Evolutionary conservation across 768 basidiomycete species (phyloP), one percentile per base, ranked within the genome.

Genomic region (Exsudoporus frostii): DNA sequence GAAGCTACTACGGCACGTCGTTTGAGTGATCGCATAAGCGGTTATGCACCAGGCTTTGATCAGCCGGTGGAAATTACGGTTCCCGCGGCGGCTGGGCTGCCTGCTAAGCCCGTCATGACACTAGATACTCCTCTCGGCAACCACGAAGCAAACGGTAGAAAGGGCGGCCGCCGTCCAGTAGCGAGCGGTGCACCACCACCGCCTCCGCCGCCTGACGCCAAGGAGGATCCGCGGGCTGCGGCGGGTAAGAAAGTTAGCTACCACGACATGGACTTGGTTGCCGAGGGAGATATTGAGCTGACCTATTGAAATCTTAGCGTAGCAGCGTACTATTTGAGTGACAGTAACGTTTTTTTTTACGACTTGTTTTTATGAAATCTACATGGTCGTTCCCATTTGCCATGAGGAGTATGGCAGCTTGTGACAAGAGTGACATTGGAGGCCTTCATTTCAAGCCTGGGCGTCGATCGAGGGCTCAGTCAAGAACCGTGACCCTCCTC

Each of bases 221-320:
- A 90, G 72, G 90, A 93, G 70, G 95, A 98, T 69, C 95, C 95
- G 39, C 79, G 95, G 37, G 91, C 95, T 27, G 87, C 89, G 30
- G 89, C 86, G 32, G 91, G 91, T 41, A 88, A 85, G 72, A 83
- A 90, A 70, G 84, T 98, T 50, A 93, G 90, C 73, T 98, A 98
- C 66, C 86, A 92, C 67, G 95, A 98, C 72, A 90, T 97, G 85
- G 95, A 98, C 75, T 75, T 89, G 68, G 90, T 92, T 59, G 90
- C 92, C 27, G 90, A 90, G 78, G 86, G 81, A 36, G 86, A 83
- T 69, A 81, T 82, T 63, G 83, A 85, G 65, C 67, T 85, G 63
- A 70, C 71, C 29, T 74, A 74, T 51, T 74, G 55, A 73, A 49
- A 54, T n/a, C 57, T 56, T 66, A 68, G 48, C 46, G 45, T 69